Evolutionary conservation across 2,329 filamentous ascomycete genomes (phyloP).

Genomic region (Didymella arachidicola): DNA sequence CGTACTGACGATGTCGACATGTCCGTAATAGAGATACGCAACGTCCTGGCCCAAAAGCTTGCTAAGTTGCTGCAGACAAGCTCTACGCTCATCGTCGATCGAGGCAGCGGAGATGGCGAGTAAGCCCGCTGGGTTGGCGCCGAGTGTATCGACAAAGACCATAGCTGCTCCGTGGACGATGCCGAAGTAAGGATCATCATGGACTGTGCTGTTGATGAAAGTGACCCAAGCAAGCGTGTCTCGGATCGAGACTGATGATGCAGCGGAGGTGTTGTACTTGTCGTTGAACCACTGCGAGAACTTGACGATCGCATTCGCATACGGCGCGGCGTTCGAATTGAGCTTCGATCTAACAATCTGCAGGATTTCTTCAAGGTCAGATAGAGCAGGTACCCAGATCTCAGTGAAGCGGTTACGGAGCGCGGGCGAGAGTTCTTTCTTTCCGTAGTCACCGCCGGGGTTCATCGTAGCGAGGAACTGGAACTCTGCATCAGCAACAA

Average conservation of each 20-base stretch:
- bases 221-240: conserved; percentile 93
- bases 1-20: conserved; percentile 65
- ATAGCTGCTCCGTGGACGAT: conserved; percentile 89
- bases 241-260: conserved; percentile 84
- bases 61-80: conserved; percentile 76
- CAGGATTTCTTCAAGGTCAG: conserved; percentile 82
- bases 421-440: conserved; percentile 94
- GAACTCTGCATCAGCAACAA: conserved; percentile 79
- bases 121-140: conserved; percentile 91
- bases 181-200: conserved; percentile 58
- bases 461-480: conserved; percentile 99
- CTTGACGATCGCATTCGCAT: conserved; percentile 75
- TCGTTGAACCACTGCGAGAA: conserved; percentile 95
- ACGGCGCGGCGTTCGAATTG: conserved; percentile 59
- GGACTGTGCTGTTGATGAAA: conserved; percentile 77
- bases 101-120: conserved; percentile 74
- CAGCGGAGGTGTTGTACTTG: conserved; percentile 76
- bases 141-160: conserved; percentile 94
- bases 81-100: conserved; percentile 73
- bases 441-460: conserved; percentile 96
- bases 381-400: conserved; percentile 94
- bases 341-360: conserved; percentile 87
- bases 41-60: conserved; percentile 72
- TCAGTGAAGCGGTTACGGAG: conserved; percentile 97
- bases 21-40: conserved; percentile 68